Percentiles rank a stretch among this genome's conserved stretches.
These are phyloP conservation scores for Chlamydomonas sp. DNA, from an alignment of 139 green algal genomes.

Conservation along the genomic window DNA sequence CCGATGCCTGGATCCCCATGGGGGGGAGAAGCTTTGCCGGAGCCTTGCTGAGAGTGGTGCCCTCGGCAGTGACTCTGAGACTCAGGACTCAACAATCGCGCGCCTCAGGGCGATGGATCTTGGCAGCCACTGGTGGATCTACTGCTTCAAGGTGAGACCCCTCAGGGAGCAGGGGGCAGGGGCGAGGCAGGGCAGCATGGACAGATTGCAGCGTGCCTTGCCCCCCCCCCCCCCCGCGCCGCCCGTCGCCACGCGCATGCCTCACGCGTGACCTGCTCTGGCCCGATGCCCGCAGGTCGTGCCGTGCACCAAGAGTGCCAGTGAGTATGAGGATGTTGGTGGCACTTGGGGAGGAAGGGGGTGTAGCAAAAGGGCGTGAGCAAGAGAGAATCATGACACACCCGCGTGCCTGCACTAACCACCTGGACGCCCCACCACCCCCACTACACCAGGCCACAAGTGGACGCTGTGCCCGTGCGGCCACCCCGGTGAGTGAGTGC, in stretches of 20 bases:
- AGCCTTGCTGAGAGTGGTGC: too few relatives aligned
- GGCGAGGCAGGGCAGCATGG: not conserved
- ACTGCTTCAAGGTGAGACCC: conserved; percentile 1
- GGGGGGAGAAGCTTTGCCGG: too few relatives aligned
- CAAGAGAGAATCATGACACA: not conserved
- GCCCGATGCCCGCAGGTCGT: conserved; percentile 20
- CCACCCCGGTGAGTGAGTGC: conserved; percentile 19
- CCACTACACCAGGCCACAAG: conserved; percentile 19
- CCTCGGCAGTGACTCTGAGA: not conserved
- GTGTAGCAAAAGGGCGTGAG: not conserved
- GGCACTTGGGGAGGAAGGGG: not conserved
- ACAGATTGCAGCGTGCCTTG: too few relatives aligned
- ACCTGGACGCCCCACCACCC: too few relatives aligned
- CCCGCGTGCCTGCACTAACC: not conserved
- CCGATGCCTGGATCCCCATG: too few relatives aligned
- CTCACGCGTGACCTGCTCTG: not conserved
- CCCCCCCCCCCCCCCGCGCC: not conserved
- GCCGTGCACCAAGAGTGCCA: conserved; percentile 27
- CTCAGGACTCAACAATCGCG: not conserved
- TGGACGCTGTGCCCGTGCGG: conserved; percentile 41
- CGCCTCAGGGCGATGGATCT: conserved; percentile 6
- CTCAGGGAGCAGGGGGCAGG: not conserved
- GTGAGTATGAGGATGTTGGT: conserved; percentile 4
- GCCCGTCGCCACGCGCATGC: not conserved
- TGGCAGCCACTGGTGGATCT: conserved; percentile 10